Conservation (phyloP, 176 grass and related monocot species). For the Pontederia crassipes region DNA sequence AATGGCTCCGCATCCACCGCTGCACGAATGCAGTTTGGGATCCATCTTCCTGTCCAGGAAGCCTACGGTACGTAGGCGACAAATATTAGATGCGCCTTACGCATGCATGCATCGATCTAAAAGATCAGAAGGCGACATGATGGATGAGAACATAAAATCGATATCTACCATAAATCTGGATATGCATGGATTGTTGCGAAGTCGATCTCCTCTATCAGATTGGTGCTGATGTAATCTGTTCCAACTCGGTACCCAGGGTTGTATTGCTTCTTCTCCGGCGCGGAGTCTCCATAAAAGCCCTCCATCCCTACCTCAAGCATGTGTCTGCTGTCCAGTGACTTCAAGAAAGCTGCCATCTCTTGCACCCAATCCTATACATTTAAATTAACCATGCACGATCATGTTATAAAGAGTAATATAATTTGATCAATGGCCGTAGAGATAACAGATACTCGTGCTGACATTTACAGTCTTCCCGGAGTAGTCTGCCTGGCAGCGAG, state of each 20-base stretch:
- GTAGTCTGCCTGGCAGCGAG: slow-evolving; percentile 41
- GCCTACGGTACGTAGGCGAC: slow-evolving; percentile 2
- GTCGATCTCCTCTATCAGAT: slow-evolving; percentile 39
- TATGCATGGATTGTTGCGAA: slow-evolving; percentile 46
- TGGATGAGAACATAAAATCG: no score
- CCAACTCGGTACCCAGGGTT: slow-evolving; percentile 49
- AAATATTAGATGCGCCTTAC: no score
- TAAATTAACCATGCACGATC: not conserved
- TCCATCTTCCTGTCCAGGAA: not conserved
- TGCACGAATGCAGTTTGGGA: slow-evolving; percentile 6
- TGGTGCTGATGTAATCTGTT: slow-evolving; percentile 38
- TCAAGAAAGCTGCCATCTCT: slow-evolving; percentile 39
- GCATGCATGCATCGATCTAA: no score
- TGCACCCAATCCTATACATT: slow-evolving; percentile 27
- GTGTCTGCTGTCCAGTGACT: slow-evolving; percentile 35
- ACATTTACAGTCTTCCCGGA: slow-evolving; percentile 40
- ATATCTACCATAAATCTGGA: slow-evolving; percentile 31
- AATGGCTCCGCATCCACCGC: slow-evolving; percentile 24
- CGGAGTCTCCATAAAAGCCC: slow-evolving; percentile 43
- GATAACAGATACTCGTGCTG: not conserved
- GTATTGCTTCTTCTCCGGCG: slow-evolving; percentile 44
- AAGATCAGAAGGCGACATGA: no score
- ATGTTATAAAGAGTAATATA: not conserved
- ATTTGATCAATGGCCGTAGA: not conserved
- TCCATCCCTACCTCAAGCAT: slow-evolving; percentile 40